Percentiles rank a stretch among this genome's conserved stretches.
Conservation (phyloP, 176 grass and related monocot genomes). For the Alloteropsis semialata region DNA sequence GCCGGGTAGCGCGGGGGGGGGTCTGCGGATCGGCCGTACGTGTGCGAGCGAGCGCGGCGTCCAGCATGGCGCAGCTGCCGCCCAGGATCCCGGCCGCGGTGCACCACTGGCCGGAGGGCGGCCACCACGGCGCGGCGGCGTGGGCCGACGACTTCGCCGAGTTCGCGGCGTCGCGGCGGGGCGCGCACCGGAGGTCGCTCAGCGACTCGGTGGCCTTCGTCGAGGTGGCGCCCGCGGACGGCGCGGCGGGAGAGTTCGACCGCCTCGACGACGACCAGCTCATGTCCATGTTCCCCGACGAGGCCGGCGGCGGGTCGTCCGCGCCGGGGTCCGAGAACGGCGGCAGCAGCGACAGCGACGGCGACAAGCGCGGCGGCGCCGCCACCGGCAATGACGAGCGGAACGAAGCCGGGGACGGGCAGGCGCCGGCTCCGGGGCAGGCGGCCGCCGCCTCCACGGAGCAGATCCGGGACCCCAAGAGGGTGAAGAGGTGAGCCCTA, state of each 20-base stretch:
- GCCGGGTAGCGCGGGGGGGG: background rate
- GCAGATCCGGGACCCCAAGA: conserved; percentile 68
- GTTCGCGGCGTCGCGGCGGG: conserved; percentile 70
- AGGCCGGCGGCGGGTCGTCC: conserved; percentile 1
- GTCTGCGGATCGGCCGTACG: background rate
- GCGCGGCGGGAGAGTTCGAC: conserved; percentile 60
- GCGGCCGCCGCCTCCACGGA: background rate
- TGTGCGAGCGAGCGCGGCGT: too few relatives aligned
- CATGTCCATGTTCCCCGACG: conserved; percentile 97
- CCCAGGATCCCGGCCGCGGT: conserved; percentile 45
- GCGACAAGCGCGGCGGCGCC: conserved; percentile 15
- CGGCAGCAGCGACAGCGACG: conserved; percentile 42
- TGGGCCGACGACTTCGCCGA: conserved; percentile 79
- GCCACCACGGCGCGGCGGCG: conserved; percentile 17
- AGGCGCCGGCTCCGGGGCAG: background rate
- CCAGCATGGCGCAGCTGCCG: conserved; percentile 55
- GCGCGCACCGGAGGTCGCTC: conserved; percentile 67
- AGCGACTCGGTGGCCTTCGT: conserved; percentile 96
- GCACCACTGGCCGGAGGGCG: conserved; percentile 42
- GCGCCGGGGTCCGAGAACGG: conserved; percentile 43
- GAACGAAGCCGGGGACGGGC: background rate
- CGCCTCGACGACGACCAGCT: conserved; percentile 92
- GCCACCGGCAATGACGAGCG: conserved; percentile 3
- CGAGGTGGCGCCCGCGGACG: conserved; percentile 51
- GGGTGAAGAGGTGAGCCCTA: conserved; percentile 75